A percentile compares a stretch with the other conserved stretches of the same genome.
These are phyloP conservation scores for Capsicum rhomboideum DNA, from an alignment of 257 asterid species.

Conservation along the genomic window DNA sequence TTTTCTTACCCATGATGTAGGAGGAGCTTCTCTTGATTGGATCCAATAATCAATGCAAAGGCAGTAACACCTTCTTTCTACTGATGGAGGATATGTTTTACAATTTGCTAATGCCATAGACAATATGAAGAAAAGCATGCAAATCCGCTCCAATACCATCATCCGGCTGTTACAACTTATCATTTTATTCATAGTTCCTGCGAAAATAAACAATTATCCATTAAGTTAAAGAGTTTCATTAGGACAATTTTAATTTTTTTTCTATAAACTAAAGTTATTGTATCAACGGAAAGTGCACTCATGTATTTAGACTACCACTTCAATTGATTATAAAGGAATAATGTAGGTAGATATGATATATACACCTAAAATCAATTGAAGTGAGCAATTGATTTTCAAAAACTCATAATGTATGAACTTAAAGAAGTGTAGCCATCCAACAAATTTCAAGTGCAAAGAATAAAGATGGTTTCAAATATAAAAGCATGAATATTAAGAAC, in stretches of 20 bases:
- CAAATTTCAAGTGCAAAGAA: neutral
- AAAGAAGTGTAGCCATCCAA: neutral
- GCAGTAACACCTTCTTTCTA: neutral
- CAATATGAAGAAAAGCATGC: neutral
- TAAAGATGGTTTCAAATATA: neutral
- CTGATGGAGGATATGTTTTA: neutral
- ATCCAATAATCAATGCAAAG: neutral
- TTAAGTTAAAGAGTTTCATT: neutral
- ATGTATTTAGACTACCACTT: no score
- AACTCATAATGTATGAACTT: neutral
- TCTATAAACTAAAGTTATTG: neutral
- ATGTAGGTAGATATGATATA: no score
- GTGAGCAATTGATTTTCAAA: neutral
- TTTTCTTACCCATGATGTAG: neutral
- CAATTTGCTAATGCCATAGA: neutral
- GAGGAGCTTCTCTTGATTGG: no score
- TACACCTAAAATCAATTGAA: neutral
- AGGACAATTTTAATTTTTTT: no score
- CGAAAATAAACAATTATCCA: neutral
- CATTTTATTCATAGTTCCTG: neutral
- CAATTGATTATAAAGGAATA: no score
- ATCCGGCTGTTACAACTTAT: neutral
- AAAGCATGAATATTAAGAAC: neutral
- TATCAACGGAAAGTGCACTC: neutral
- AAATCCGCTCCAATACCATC: neutral